Evolutionary conservation across 768 basidiomycete genomes (phyloP), one percentile per base, ranked within the genome.

Genomic region (Boletus rubroflammeus): DNA sequence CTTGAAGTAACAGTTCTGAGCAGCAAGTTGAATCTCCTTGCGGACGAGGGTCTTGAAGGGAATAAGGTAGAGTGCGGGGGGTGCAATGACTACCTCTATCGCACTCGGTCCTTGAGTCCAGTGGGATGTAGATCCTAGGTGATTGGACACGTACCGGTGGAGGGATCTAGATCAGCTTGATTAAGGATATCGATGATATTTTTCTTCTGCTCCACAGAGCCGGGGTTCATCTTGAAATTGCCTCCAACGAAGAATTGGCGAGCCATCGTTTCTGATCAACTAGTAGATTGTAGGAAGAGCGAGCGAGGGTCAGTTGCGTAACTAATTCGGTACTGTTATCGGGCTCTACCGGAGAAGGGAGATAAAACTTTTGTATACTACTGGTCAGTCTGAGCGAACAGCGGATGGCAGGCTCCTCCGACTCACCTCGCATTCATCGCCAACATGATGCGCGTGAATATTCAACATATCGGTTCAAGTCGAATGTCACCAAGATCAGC

Each of bases 201-300:
- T 59, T 75, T 75, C 72, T 88, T 86, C 62, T 83, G 79, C 59
- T 79, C 78, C 59, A 77, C 77, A 35, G 85, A 81, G 54, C 77
- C 76, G 28, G 90, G 90, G 78, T 98, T 96, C 86, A 98, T 87
- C 80, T 98, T 99, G 84, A 96, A 98, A 82, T 98, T 98, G 29
- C 94, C 92, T 58, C 96, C 96, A 64, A 91, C 93, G 68, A 97
- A 95, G 77, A 95, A 96, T 72, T 83, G 77, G 67, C 93, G 91
- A 57, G 86, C 55, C 90, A 89, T 88, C 49, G 54, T 56, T 51
- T 57, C 44, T 54, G n/a, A n/a, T n/a, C n/a, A n/a, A n/a, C n/a
- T n/a, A n/a, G n/a, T n/a, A n/a, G 32, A 21, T 34, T 34, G 34
- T 15, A 34, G 34, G 4, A 34, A 34, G n/a, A n/a, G n/a, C n/a